A percentile compares a stretch with the other conserved stretches of the same genome.
Evolutionary conservation across 2,329 filamentous ascomycete species (phyloP).

Genomic region (Fusarium armeniacum): DNA sequence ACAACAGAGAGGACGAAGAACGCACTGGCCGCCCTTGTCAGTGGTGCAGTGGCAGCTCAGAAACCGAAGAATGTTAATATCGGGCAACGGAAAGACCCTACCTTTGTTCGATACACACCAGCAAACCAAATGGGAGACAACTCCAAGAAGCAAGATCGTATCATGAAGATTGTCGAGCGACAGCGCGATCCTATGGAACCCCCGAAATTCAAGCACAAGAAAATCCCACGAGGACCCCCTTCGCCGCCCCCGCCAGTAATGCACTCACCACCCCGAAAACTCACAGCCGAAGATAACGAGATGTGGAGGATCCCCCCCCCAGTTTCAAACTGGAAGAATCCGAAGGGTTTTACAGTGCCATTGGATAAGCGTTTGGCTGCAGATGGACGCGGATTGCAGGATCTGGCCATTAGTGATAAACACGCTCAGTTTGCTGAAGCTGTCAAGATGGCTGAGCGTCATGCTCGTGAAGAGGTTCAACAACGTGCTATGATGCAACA

Average conservation of each 20-base stretch:
- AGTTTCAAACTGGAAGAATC: constrained; percentile 99
- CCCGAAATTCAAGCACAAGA: constrained; percentile 99
- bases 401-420: constrained; percentile 97
- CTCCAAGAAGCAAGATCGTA: constrained; percentile 89
- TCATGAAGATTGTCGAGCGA: constrained; percentile 97
- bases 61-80: constrained; percentile 95
- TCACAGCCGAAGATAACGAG: constrained; percentile 97
- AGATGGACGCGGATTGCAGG: constrained; percentile 90
- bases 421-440: constrained; percentile 97
- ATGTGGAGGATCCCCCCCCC: constrained; percentile 91
- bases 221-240: constrained; percentile 92
- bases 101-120: constrained; percentile 95
- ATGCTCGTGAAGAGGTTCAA: constrained; percentile 95
- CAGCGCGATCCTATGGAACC: constrained; percentile 97
- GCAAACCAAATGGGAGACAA: constrained; percentile 96
- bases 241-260: constrained; percentile 94
- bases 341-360: constrained; percentile 96
- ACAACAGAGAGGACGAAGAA: constrained; percentile 91
- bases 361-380: constrained; percentile 95
- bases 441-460: constrained; percentile 91
- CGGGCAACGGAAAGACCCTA: constrained; percentile 84
- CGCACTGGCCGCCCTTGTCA: constrained; percentile 85
- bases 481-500: constrained; percentile 96
- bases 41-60: constrained; percentile 88
- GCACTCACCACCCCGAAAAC: constrained; percentile 92